Percentiles rank a stretch among this genome's conserved stretches.
Conservation (phyloP, 768 basidiomycete genomes). For the Termitomyces sp. region DNA sequence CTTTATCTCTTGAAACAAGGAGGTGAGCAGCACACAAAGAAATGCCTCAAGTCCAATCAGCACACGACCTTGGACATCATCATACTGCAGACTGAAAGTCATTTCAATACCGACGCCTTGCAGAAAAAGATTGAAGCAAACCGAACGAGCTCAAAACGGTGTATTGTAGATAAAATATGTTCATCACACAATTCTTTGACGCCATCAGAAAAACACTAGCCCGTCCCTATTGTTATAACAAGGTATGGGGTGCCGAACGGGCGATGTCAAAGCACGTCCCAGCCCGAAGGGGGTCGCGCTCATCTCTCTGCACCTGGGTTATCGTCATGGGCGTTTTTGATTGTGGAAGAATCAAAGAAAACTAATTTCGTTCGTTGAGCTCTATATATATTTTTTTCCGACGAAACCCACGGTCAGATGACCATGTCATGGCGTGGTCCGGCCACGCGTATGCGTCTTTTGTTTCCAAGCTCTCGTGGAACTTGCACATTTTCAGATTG, state of each 20-base stretch:
- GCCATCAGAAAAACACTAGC: conserved; percentile 47
- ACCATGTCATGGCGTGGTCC: neutral
- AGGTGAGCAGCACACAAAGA: no score
- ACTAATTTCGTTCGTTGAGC: neutral
- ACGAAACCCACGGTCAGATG: conserved; percentile 14
- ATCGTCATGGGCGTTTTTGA: conserved; percentile 48
- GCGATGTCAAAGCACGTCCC: conserved; percentile 53
- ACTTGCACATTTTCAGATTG: neutral
- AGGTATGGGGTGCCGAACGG: conserved; percentile 58
- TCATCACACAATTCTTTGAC: conserved; percentile 21
- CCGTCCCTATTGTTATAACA: conserved; percentile 58
- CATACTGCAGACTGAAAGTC: no score
- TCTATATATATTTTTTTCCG: conserved; percentile 9
- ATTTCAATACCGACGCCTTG: no score
- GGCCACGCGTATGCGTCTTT: neutral
- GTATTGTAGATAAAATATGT: neutral
- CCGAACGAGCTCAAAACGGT: neutral
- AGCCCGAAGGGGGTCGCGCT: conserved; percentile 35
- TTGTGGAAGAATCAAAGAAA: conserved; percentile 38
- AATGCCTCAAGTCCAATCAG: neutral
- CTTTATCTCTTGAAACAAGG: neutral
- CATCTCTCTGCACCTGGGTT: conserved; percentile 53
- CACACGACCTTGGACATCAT: neutral
- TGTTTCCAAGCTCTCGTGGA: neutral
- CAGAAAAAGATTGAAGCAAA: neutral